Conservation (phyloP, 78 protist genomes). For the Dictyostelium capitatum region DNA sequence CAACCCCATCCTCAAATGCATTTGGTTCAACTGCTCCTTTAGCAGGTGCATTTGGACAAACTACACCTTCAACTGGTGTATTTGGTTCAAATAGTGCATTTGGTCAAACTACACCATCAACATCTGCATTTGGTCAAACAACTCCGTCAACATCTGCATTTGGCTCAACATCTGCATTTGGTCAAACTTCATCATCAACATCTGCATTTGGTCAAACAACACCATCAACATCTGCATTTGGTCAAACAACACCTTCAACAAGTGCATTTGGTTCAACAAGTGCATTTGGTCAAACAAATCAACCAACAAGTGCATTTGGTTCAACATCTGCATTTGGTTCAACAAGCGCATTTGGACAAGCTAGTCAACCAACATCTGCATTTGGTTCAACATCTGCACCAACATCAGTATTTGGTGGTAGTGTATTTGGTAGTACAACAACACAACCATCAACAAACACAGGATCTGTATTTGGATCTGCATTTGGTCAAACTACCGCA, state of each 20-base stretch:
- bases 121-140: neutral
- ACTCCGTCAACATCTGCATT: neutral
- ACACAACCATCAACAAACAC: neutral
- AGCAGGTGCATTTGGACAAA: neutral
- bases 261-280: conserved; percentile 2
- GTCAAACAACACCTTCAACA: neutral
- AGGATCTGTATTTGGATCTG: conserved; percentile 29
- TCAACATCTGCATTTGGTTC: neutral
- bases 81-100: conserved; percentile 9
- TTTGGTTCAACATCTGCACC: neutral
- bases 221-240: neutral
- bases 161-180: conserved; percentile 36
- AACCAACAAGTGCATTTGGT: conserved; percentile 12
- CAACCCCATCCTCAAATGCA: neutral
- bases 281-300: conserved; percentile 15
- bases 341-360: conserved; percentile 18
- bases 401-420: conserved; percentile 36
- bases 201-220: neutral
- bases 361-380: neutral
- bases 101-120: neutral
- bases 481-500: neutral
- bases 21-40: neutral
- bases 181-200: neutral
- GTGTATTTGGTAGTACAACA: conserved; percentile 20
- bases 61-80: neutral